A percentile compares a stretch with the other conserved stretches of the same genome.
phyloP scores from a whole-genome alignment of 2,329 filamentous ascomycete genomes.

The Pseudopithomyces chartarum region DNA sequence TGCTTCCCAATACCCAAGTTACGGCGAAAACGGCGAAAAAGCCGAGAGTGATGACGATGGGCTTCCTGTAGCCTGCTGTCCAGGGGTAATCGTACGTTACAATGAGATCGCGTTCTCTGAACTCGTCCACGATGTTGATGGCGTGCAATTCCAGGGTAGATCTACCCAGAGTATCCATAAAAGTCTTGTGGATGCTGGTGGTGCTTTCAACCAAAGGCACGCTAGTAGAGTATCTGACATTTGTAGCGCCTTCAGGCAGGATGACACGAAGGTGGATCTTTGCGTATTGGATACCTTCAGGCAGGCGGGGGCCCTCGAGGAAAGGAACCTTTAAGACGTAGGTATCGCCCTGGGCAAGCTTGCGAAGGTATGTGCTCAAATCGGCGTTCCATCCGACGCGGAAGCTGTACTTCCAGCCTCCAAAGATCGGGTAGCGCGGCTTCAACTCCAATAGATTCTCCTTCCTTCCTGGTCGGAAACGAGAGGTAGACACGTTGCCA shows the following conservation, averaged over 20 bases:
- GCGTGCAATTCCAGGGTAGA: conserved; percentile 81
- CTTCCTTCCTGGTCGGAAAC: conserved; percentile 76
- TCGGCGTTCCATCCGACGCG: conserved; percentile 95
- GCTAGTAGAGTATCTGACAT: conserved; percentile 76
- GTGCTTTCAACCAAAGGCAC: conserved; percentile 70
- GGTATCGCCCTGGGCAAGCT: conserved; percentile 64
- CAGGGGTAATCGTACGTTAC: conserved; percentile 88
- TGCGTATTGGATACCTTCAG: conserved; percentile 85
- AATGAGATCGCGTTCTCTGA: conserved; percentile 80
- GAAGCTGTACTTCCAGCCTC: conserved; percentile 98
- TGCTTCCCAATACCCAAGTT: conserved; percentile 74
- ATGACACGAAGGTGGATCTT: conserved; percentile 80
- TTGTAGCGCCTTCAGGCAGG: conserved; percentile 88
- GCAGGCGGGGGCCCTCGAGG: conserved; percentile 85
- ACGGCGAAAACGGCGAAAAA: conserved; percentile 74
- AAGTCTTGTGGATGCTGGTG: conserved; percentile 78
- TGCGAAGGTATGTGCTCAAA: conserved; percentile 75
- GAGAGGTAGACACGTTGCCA: conserved; percentile 93
- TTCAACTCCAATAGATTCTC: conserved; percentile 88
- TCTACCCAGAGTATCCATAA: conserved; percentile 90
- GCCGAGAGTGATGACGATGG: conserved; percentile 77
- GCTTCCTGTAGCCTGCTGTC: conserved; percentile 79
- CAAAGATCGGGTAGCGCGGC: conserved; percentile 94
- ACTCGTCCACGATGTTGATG: conserved; percentile 87
- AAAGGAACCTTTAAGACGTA: conserved; percentile 91